Evolutionary conservation across 2,329 filamentous ascomycete genomes (phyloP).

Genomic region (Colletotrichum sp.): DNA sequence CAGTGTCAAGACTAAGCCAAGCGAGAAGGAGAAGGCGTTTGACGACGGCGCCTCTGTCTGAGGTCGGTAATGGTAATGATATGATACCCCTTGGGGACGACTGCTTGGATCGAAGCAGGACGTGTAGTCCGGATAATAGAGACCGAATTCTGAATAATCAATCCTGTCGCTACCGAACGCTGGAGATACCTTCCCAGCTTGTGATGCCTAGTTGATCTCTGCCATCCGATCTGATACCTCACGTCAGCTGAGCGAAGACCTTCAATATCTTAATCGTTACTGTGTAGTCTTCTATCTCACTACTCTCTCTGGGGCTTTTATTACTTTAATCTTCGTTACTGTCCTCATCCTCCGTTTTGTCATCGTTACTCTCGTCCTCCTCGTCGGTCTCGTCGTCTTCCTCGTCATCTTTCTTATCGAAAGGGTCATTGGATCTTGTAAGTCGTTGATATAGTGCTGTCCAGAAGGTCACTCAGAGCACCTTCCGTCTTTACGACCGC

Average conservation of each 20-base stretch:
- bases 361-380: background rate
- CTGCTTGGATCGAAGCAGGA: background rate
- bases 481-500: background rate
- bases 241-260: background rate
- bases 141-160: background rate
- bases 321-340: background rate
- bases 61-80: background rate
- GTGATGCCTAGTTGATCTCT: background rate
- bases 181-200: background rate
- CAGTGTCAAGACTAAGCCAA: slow-evolving; percentile 20
- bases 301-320: background rate
- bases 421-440: too few relatives aligned
- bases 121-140: background rate
- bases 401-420: background rate
- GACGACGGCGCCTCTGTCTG: slow-evolving; percentile 2
- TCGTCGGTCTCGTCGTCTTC: background rate
- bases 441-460: background rate
- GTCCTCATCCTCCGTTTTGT: background rate
- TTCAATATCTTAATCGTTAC: background rate
- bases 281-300: background rate
- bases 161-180: background rate
- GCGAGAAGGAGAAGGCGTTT: slow-evolving; percentile 6
- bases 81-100: background rate
- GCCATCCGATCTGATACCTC: background rate
- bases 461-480: background rate